These are phyloP conservation scores for Glycine latifolia DNA, from an alignment of 306 rosid species.

Conservation along the genomic window DNA sequence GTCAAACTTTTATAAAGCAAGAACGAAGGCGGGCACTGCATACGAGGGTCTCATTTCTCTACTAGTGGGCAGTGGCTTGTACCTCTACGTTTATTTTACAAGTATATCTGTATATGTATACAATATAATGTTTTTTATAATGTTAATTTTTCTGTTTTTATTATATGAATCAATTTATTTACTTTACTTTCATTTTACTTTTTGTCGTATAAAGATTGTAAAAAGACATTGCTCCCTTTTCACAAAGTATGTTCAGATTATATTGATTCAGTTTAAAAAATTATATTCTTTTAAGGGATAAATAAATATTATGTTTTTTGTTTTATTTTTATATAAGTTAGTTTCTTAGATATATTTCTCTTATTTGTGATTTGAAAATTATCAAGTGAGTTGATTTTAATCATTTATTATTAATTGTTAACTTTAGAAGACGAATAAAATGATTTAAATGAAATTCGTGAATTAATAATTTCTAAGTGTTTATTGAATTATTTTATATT, in stretches of 20 bases:
- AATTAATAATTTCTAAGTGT: neutral
- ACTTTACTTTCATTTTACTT: neutral
- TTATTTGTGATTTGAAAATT: no score
- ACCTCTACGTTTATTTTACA: neutral
- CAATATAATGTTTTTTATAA: no score
- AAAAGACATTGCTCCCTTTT: neutral
- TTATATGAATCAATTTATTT: neutral
- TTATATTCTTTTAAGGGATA: neutral
- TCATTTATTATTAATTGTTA: no score
- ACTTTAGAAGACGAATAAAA: no score
- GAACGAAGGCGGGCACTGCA: conserved; percentile 21
- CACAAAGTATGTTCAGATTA: neutral
- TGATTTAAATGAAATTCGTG: no score
- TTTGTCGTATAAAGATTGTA: neutral
- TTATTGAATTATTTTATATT: neutral
- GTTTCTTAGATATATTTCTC: no score
- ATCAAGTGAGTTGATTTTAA: no score
- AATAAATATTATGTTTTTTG: no score
- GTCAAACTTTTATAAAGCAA: conserved; percentile 49
- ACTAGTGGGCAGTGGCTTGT: no score
- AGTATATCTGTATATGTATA: neutral
- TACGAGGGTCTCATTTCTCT: conserved; percentile 16
- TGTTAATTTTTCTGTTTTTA: neutral
- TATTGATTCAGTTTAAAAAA: neutral
- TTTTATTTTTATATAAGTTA: no score